A percentile compares a stretch with the other conserved stretches of the same genome.
Conservation (phyloP, 1,284 basidiomycete species). For the Grifola frondosa region DNA sequence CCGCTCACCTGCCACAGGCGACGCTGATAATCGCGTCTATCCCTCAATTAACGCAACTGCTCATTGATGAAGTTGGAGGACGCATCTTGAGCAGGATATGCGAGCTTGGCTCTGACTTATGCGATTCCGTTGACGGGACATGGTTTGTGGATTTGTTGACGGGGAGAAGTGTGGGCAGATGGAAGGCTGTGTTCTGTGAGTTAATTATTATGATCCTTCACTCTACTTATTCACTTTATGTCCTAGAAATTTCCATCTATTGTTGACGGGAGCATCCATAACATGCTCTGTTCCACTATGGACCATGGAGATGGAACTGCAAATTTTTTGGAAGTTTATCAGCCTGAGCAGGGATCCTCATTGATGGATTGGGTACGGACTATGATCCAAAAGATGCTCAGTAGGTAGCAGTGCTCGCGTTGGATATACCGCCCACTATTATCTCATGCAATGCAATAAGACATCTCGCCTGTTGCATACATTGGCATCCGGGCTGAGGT, state of each 20-base stretch:
- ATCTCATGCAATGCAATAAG: too few relatives aligned
- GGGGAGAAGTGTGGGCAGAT: slow-evolving; percentile 69
- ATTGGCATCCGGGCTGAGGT: too few relatives aligned
- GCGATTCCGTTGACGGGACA: slow-evolving; percentile 54
- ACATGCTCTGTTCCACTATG: slow-evolving; percentile 61
- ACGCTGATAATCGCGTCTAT: slow-evolving; percentile 70
- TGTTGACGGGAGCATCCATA: slow-evolving; percentile 49
- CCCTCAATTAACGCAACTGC: slow-evolving; percentile 68
- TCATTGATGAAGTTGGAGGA: slow-evolving; percentile 72
- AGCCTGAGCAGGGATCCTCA: too few relatives aligned
- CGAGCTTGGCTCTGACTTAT: slow-evolving; percentile 58
- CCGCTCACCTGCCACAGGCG: slow-evolving; percentile 73
- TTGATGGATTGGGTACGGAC: slow-evolving; percentile 26
- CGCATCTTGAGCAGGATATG: slow-evolving; percentile 67
- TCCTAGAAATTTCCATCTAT: slow-evolving; percentile 61
- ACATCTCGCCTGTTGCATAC: too few relatives aligned
- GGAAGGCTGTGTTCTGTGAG: slow-evolving; percentile 76
- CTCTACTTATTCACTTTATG: neutral
- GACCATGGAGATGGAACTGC: too few relatives aligned
- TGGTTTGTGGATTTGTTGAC: slow-evolving; percentile 74
- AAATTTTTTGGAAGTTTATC: too few relatives aligned
- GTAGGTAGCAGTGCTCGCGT: too few relatives aligned
- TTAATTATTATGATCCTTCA: slow-evolving; percentile 2
- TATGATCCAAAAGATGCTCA: slow-evolving; percentile 28
- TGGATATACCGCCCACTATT: too few relatives aligned